These are phyloP conservation scores for Sclerotiophoma versabilis DNA, from an alignment of 2,329 filamentous ascomycete species.

Conservation along the genomic window DNA sequence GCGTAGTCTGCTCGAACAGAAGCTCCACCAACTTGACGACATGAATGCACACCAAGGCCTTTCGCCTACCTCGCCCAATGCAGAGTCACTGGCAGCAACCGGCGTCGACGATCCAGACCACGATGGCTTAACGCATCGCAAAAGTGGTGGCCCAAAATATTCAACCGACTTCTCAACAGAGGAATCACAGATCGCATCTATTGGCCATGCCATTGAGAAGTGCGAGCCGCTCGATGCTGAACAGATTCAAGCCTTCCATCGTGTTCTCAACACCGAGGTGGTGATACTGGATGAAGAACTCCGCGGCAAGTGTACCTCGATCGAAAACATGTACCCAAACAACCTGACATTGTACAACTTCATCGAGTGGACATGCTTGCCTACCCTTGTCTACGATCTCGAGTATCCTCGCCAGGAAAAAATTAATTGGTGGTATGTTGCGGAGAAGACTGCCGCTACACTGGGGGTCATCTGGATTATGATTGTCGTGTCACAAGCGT, in stretches of 20 bases:
- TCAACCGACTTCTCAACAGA: conserved; percentile 56
- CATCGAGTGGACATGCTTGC: conserved; percentile 75
- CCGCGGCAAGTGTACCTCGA: conserved; percentile 64
- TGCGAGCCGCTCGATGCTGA: conserved; percentile 65
- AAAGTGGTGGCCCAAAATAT: conserved; percentile 47
- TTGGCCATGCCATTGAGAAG: conserved; percentile 68
- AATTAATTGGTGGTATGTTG: conserved; percentile 77
- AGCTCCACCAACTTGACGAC: conserved; percentile 65
- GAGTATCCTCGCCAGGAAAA: conserved; percentile 75
- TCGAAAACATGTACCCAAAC: conserved; percentile 66
- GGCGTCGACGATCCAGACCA: conserved; percentile 21
- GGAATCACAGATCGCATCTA: conserved; percentile 64
- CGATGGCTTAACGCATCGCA: conserved; percentile 32
- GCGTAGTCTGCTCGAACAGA: conserved; percentile 52
- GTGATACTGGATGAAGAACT: conserved; percentile 70
- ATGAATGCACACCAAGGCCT: conserved; percentile 56
- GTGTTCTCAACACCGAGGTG: conserved; percentile 73
- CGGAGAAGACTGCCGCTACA: conserved; percentile 73
- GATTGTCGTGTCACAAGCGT: conserved; percentile 78
- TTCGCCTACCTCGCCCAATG: conserved; percentile 30
- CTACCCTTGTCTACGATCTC: conserved; percentile 80
- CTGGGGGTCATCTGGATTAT: conserved; percentile 79
- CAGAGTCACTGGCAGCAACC: conserved; percentile 17
- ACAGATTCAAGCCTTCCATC: conserved; percentile 69
- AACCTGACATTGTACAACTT: conserved; percentile 72